Conservation (phyloP, 129 eudicot species). For the Helianthus tuberosus region DNA sequence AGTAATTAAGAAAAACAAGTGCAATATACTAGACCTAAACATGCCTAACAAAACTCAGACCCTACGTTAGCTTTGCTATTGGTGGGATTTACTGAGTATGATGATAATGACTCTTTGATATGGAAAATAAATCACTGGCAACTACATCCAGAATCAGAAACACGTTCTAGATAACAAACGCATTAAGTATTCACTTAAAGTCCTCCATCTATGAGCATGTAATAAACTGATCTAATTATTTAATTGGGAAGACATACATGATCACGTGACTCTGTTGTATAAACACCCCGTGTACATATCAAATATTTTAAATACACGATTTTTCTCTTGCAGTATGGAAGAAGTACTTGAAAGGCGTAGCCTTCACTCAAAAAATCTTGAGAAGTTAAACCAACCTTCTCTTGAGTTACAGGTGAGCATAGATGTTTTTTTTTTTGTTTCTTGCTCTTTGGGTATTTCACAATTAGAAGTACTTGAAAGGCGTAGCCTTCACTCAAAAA, state of each 20-base stretch:
- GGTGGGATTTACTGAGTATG: no score
- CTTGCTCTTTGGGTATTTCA: background rate
- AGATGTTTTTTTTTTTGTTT: background rate
- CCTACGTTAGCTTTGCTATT: no score
- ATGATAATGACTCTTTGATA: background rate
- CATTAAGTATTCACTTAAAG: background rate
- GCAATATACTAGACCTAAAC: background rate
- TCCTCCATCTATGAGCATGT: conserved; percentile 13
- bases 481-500: conserved; percentile 82
- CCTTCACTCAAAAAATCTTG: conserved; percentile 80
- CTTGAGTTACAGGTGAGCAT: conserved; percentile 78
- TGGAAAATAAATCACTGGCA: background rate
- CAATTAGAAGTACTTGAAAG: conserved; percentile 63
- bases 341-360: conserved; percentile 79
- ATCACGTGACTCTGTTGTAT: background rate
- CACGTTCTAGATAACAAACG: background rate
- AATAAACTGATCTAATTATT: background rate
- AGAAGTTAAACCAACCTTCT: conserved; percentile 77
- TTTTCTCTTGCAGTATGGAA: conserved; percentile 54
- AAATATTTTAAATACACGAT: background rate
- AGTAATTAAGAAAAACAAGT: conserved; percentile 1
- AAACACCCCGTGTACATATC: background rate
- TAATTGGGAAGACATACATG: background rate
- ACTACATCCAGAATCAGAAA: background rate
- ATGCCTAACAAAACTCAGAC: background rate